These are phyloP conservation scores for Cerioporus squamosus DNA, from an alignment of 1,284 basidiomycete species.

Conservation along the genomic window DNA sequence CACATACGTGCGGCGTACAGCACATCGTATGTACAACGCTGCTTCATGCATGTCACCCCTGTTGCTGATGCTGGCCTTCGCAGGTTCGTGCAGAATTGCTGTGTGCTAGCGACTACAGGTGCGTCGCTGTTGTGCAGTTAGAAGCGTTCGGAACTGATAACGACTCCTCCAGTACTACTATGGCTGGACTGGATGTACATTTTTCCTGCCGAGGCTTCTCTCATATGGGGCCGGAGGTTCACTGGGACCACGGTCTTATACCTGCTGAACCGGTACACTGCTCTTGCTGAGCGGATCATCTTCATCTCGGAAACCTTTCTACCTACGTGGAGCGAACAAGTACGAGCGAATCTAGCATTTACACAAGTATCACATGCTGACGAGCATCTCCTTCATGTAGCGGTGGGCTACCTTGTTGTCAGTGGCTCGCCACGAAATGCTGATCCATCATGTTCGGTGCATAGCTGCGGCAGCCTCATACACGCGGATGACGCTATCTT, in stretches of 20 bases:
- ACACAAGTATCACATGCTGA: no score
- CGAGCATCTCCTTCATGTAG: no score
- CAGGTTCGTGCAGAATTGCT: constrained; percentile 13
- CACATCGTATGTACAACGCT: background rate
- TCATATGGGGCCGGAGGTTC: constrained; percentile 17
- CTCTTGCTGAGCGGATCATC: constrained; percentile 8
- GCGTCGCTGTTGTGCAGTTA: background rate
- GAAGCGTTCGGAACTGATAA: no score
- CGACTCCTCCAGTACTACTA: background rate
- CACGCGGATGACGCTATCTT: constrained; percentile 7
- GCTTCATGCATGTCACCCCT: background rate
- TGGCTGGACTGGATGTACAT: background rate
- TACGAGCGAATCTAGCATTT: background rate
- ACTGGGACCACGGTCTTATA: constrained; percentile 11
- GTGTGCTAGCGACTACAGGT: constrained; percentile 16
- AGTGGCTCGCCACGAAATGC: no score
- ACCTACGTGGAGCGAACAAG: constrained; percentile 3
- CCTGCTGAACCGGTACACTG: constrained; percentile 14
- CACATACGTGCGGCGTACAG: no score
- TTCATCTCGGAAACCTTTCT: background rate
- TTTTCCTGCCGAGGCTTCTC: constrained; percentile 4
- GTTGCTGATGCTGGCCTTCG: no score
- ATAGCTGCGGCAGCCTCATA: constrained; percentile 4
- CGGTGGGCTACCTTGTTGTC: no score
- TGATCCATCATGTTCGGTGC: no score